Evolutionary conservation across 2,329 filamentous ascomycete species (phyloP).

Genomic region (Thelonectria rubi): DNA sequence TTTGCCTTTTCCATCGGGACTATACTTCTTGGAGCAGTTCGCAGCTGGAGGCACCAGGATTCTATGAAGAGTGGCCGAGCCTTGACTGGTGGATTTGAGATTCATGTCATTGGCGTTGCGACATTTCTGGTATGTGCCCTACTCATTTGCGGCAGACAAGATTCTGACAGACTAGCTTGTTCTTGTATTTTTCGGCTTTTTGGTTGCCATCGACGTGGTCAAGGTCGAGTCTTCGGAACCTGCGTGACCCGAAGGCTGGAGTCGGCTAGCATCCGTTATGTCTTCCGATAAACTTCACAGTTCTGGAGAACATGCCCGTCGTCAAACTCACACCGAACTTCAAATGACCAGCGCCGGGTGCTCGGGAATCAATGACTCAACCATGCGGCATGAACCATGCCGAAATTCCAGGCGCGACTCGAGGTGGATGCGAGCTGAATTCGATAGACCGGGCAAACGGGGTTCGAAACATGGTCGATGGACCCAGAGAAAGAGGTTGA

Average conservation of each 20-base stretch:
- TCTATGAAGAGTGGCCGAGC: constrained; percentile 44
- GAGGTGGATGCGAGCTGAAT: not conserved
- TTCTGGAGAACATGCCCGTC: not conserved
- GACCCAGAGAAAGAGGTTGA: not conserved
- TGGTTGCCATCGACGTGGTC: constrained; percentile 36
- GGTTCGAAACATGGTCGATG: not conserved
- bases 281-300: not conserved
- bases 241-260: not conserved
- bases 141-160: not conserved
- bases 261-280: not conserved
- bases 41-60: constrained; percentile 46
- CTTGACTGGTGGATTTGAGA: constrained; percentile 45
- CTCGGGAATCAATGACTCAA: not conserved
- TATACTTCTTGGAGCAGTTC: constrained; percentile 43
- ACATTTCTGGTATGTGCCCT: constrained; percentile 29
- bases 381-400: not conserved
- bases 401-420: not conserved
- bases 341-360: not conserved
- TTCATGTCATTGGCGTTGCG: constrained; percentile 37
- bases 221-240: constrained; percentile 16
- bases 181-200: constrained; percentile 36
- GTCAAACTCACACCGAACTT: not conserved
- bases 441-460: not conserved
- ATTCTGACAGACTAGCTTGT: constrained; percentile 33
- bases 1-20: constrained; percentile 52